Evolutionary conservation across 1,284 basidiomycete species (phyloP).

Genomic region (Tilletia horrida): DNA sequence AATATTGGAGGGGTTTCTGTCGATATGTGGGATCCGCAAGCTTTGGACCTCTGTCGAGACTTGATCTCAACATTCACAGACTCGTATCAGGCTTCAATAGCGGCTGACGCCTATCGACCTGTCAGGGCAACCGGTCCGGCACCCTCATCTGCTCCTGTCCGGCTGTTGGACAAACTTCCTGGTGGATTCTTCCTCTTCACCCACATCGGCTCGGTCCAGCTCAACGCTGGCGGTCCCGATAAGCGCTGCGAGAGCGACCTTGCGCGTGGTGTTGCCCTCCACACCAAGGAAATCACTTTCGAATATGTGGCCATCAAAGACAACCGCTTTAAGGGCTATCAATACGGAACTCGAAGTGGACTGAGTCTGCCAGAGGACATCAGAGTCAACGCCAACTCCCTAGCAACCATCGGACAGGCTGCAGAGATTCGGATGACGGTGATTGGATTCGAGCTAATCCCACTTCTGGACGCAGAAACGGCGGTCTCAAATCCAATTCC

Average conservation of each 20-base stretch:
- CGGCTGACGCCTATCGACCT: not conserved
- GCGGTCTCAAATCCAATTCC: conserved; percentile 26
- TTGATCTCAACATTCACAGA: not conserved
- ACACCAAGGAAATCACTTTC: conserved; percentile 36
- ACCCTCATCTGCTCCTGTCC: not conserved
- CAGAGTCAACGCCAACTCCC: conserved; percentile 30
- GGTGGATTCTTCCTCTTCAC: conserved; percentile 32
- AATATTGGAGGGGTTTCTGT: not conserved
- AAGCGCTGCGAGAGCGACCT: conserved; percentile 32
- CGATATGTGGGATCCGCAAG: conserved; percentile 15
- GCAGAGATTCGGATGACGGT: conserved; percentile 31
- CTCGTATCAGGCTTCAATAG: not conserved
- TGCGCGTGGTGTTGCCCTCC: conserved; percentile 42
- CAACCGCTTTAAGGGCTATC: conserved; percentile 22
- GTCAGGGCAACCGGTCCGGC: not conserved
- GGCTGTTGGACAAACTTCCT: conserved; percentile 36
- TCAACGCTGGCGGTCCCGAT: conserved; percentile 41
- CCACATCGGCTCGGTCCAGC: conserved; percentile 37
- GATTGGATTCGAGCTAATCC: conserved; percentile 51
- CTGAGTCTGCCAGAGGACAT: conserved; percentile 44
- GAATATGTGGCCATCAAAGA: conserved; percentile 33
- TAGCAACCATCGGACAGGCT: conserved; percentile 32
- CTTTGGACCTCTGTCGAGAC: not conserved
- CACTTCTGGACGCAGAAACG: conserved; percentile 52
- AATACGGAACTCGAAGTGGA: conserved; percentile 38